Conservation (phyloP, 2,329 filamentous ascomycete species). For the Cladophialophora yegresii region DNA sequence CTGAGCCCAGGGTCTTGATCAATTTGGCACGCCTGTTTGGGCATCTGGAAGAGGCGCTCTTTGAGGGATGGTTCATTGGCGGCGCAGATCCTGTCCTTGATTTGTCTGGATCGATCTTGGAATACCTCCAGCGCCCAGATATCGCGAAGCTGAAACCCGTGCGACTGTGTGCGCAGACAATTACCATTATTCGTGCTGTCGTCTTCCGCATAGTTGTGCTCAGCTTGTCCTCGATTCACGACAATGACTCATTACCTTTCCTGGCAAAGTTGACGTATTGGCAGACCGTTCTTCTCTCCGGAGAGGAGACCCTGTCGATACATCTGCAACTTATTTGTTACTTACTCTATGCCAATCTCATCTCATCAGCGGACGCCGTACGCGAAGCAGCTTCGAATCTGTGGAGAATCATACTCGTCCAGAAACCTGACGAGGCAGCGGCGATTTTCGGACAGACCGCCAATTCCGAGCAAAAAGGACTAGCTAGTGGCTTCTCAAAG, state of each 20-base stretch:
- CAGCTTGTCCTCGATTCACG: constrained; percentile 79
- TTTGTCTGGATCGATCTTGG: constrained; percentile 79
- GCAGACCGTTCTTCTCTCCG: constrained; percentile 85
- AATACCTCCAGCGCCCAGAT: constrained; percentile 85
- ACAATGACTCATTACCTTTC: constrained; percentile 67
- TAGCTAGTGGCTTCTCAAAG: constrained; percentile 77
- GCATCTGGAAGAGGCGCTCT: constrained; percentile 85
- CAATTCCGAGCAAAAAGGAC: constrained; percentile 67
- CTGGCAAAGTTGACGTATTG: constrained; percentile 89
- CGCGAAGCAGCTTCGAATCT: constrained; percentile 77
- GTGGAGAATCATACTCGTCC: constrained; percentile 88
- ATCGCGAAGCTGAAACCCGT: constrained; percentile 81
- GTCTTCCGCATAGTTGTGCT: constrained; percentile 79
- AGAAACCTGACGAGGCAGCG: constrained; percentile 82
- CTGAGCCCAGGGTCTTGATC: constrained; percentile 79
- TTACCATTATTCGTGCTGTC: constrained; percentile 71
- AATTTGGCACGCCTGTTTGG: constrained; percentile 80
- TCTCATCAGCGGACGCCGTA: constrained; percentile 67
- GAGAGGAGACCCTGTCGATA: constrained; percentile 75
- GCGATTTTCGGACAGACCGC: constrained; percentile 72
- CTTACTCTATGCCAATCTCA: constrained; percentile 84
- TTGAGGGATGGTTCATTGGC: constrained; percentile 94
- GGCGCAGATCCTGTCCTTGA: constrained; percentile 82
- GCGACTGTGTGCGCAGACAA: constrained; percentile 82
- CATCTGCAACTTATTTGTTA: constrained; percentile 88